A percentile compares a stretch with the other conserved stretches of the same genome.
Conservation (phyloP, 495 filamentous ascomycete genomes). For the Penicillium samsonianum region DNA sequence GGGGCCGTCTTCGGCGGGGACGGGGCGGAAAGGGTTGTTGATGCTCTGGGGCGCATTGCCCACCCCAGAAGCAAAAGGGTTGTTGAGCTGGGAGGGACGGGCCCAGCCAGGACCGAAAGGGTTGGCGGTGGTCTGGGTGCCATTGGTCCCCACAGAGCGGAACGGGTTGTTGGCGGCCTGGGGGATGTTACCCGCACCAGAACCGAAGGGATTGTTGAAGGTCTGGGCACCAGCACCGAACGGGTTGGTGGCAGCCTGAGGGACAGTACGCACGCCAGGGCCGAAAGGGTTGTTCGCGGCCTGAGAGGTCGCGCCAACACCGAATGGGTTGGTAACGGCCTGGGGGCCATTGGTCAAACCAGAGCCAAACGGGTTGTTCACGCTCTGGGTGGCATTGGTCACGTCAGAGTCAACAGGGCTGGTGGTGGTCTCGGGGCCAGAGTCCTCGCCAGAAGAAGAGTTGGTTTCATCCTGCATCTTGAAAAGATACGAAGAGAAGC, state of each 20-base stretch:
- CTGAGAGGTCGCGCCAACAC: too few species aligned
- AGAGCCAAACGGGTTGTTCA: too few species aligned
- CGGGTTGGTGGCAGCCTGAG: not conserved
- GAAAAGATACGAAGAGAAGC: not conserved
- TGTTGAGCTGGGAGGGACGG: not conserved
- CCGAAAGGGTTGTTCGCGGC: too few species aligned
- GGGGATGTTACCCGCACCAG: too few species aligned
- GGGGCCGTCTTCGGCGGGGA: too few species aligned
- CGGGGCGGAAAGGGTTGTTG: not conserved
- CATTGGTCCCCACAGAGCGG: not conserved
- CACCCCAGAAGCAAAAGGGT: not conserved
- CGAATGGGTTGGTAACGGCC: too few species aligned
- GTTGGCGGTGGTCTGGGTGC: not conserved
- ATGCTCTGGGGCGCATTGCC: not conserved
- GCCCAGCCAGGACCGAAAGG: not conserved
- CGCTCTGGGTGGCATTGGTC: too few species aligned
- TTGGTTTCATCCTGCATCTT: not conserved
- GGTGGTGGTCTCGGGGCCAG: not conserved
- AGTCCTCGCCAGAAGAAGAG: not conserved
- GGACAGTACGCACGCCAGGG: not conserved
- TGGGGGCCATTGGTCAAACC: too few species aligned
- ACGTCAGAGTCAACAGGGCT: not conserved
- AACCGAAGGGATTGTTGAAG: too few species aligned
- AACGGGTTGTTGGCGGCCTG: not conserved
- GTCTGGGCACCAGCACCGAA: not conserved